Evolutionary conservation across 2,329 filamentous ascomycete genomes (phyloP).

Genomic region (Aspergillus japonicus): DNA sequence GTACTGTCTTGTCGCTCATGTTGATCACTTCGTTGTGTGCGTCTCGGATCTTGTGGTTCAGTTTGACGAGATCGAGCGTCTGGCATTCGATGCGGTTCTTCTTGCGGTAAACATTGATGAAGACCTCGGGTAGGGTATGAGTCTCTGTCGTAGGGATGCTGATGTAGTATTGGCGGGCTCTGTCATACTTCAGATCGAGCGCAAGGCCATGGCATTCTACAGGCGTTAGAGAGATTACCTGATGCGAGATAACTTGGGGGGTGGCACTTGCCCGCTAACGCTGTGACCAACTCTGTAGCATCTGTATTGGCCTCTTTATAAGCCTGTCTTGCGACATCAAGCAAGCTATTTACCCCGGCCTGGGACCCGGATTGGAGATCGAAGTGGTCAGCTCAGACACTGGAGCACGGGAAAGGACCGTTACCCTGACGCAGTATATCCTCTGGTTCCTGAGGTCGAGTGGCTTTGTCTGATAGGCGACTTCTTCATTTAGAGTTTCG

Average conservation of each 20-base stretch:
- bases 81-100: slow-evolving; percentile 82
- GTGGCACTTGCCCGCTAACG: slow-evolving; percentile 59
- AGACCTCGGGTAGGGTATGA: slow-evolving; percentile 62
- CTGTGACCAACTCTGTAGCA: slow-evolving; percentile 67
- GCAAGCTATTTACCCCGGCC: slow-evolving; percentile 77
- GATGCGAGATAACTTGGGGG: neutral
- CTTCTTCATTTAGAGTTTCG: slow-evolving; percentile 74
- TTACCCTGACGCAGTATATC: slow-evolving; percentile 79
- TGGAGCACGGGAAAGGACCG: neutral
- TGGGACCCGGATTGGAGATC: slow-evolving; percentile 36
- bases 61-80: slow-evolving; percentile 78
- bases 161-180: slow-evolving; percentile 75
- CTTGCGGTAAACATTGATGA: slow-evolving; percentile 74
- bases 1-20: slow-evolving; percentile 75
- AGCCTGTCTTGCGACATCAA: slow-evolving; percentile 83
- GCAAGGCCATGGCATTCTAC: slow-evolving; percentile 58
- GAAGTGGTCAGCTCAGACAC: neutral
- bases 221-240: slow-evolving; percentile 20
- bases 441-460: slow-evolving; percentile 87
- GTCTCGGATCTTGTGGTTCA: slow-evolving; percentile 73
- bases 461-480: slow-evolving; percentile 72
- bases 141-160: slow-evolving; percentile 63
- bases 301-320: slow-evolving; percentile 87
- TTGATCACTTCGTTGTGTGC: slow-evolving; percentile 80
- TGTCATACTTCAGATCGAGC: slow-evolving; percentile 72